Base-by-base conservation (phyloP, 2,329 filamentous ascomycete species). In the Cytospora mali region DNA sequence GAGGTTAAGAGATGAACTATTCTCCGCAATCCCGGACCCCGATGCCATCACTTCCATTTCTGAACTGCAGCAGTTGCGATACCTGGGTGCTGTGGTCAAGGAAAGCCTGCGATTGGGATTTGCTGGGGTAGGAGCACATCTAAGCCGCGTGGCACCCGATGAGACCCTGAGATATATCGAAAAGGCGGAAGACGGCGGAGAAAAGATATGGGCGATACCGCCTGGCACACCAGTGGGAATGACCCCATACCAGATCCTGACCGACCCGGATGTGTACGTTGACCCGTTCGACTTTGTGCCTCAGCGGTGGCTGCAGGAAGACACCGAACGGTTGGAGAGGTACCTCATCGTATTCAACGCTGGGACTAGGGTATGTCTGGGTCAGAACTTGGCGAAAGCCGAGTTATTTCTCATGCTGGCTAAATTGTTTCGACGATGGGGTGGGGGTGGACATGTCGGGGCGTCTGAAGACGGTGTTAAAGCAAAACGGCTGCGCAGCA, bases 31-130 rank as follows among this genome's bases (percentile, higher is more conserved):
- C 9, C 73, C 75, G 0, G 78, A 80, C 64, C 69, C 80, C 10
- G 49, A 42, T 5, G 21, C 28, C 4, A 72, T 55, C 14, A 16
- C 28, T 18, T 23, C 46, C 33, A 60, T 50, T 29, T 21, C 42
- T 13, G 63, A 71, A 50, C 68, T 77, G 2, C 74, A 76, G 59
- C 67, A 69, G 58, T 64, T 75, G 25, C 70, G 70, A 1, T 81
- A 80, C 65, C 72, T 82, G 6, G 73, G 75, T 10, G 77, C 79
- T 0, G 75, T 80, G 1, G 69, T 83, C 21, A 75, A 73, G 31
- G 80, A 84, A 66, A 74, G 75, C 1, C 70, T 81, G 67, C 75
- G 81, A 1, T 63, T 81, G 0, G 77, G 81, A 57, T 78, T 81
- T 16, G 77, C 77, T 14, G 75, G 81, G 2, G 79, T 77, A n/a